A percentile compares a stretch with the other conserved stretches of the same genome.
These are phyloP conservation scores for Crassisporium funariophilum DNA, from an alignment of 768 basidiomycete species.

Conservation along the genomic window DNA sequence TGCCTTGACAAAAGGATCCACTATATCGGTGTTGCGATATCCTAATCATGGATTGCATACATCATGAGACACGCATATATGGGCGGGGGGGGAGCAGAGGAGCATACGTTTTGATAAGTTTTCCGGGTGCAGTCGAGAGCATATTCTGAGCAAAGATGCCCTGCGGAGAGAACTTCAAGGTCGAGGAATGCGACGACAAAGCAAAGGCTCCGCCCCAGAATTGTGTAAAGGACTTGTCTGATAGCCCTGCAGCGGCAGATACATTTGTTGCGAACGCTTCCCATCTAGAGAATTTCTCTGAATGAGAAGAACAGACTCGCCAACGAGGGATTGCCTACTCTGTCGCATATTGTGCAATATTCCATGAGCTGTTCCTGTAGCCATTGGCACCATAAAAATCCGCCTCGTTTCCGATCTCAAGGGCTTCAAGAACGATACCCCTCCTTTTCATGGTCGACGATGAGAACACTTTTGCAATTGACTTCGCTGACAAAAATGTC, in stretches of 20 bases:
- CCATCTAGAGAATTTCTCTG: slow-evolving; percentile 44
- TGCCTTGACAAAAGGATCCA: slow-evolving; percentile 63
- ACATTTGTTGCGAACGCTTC: slow-evolving; percentile 51
- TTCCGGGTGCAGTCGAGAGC: slow-evolving; percentile 47
- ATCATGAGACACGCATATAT: neutral
- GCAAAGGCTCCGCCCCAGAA: slow-evolving; percentile 55
- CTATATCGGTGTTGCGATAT: slow-evolving; percentile 61
- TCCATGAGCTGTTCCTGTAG: slow-evolving; percentile 36
- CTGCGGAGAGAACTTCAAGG: slow-evolving; percentile 64
- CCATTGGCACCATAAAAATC: slow-evolving; percentile 57
- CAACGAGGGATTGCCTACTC: slow-evolving; percentile 55
- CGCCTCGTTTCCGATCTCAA: slow-evolving; percentile 66
- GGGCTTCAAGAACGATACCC: slow-evolving; percentile 51
- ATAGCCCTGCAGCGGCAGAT: slow-evolving; percentile 39
- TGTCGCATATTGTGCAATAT: slow-evolving; percentile 44
- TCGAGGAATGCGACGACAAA: slow-evolving; percentile 44
- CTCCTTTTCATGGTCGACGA: slow-evolving; percentile 37
- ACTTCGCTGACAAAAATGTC: slow-evolving; percentile 46
- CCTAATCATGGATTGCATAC: slow-evolving; percentile 27
- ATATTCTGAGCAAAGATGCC: slow-evolving; percentile 55
- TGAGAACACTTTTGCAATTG: slow-evolving; percentile 50
- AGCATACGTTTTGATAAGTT: slow-evolving; percentile 54
- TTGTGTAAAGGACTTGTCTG: slow-evolving; percentile 39
- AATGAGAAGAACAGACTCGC: neutral
- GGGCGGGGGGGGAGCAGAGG: neutral